Evolutionary conservation across 345 rosid genomes (phyloP).

Genomic region (Populus tremula): DNA sequence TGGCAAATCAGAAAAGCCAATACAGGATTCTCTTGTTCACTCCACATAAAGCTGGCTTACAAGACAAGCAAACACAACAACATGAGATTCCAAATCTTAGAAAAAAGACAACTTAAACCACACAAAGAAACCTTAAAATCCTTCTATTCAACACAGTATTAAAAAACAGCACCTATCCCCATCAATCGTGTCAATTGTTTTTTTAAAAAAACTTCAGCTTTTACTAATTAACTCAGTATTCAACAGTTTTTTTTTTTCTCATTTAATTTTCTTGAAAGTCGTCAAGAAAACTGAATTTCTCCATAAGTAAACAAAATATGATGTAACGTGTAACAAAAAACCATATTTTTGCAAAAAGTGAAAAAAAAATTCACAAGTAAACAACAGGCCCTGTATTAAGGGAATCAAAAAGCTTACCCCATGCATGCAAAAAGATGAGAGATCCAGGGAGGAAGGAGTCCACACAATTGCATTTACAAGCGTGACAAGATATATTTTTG

Average conservation of each 20-base stretch:
- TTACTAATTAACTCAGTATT: not conserved
- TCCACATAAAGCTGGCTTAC: slow-evolving; percentile 37
- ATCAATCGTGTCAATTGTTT: not conserved
- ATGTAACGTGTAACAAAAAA: not conserved
- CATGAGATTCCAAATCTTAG: slow-evolving; percentile 23
- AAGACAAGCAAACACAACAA: slow-evolving; percentile 39
- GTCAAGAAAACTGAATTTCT: not conserved
- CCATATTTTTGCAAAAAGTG: not conserved
- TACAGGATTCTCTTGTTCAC: slow-evolving; percentile 11
- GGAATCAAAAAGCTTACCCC: slow-evolving; percentile 48
- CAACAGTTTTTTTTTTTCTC: not conserved
- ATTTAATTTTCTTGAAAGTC: not conserved
- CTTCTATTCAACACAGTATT: not conserved
- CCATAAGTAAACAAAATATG: not conserved
- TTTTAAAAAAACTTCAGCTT: not conserved
- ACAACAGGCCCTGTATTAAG: not conserved
- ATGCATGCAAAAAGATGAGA: slow-evolving; percentile 49
- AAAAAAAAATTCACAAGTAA: not conserved
- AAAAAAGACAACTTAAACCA: slow-evolving; percentile 11
- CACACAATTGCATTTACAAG: slow-evolving; percentile 53
- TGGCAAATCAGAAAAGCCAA: slow-evolving; percentile 23
- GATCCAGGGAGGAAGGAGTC: slow-evolving; percentile 52
- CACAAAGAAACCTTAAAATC: not conserved
- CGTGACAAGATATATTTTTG: slow-evolving; percentile 23
- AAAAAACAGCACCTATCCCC: not conserved